Base-by-base conservation (phyloP, 2,329 filamentous ascomycete genomes). In the Metarhizium album region DNA sequence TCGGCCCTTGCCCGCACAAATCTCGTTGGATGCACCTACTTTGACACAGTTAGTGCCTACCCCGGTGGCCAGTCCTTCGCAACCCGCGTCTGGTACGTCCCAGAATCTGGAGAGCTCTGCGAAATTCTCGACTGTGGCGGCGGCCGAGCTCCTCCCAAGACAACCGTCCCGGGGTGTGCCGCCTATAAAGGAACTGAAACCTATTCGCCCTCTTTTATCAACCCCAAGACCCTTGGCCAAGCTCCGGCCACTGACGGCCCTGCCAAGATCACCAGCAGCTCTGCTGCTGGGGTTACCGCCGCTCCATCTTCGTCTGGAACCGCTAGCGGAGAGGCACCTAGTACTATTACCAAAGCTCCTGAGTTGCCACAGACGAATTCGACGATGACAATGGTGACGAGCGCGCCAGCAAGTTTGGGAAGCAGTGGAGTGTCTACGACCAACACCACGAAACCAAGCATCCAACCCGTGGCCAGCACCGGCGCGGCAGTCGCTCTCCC, bases 71-170 rank as follows among this genome's bases (percentile, higher is more conserved):
- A 59, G 23, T 58, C 60, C 53, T 74, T 73, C 57, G 70, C 71
- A 42, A 75, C 71, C 50, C 53, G 74, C 45, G 64, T 80, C 59
- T 85, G 73, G 71, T 84, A 79, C 64, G 75, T 83, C 49, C 81
- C 80, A 2, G 79, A 67, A 57, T 79, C 75, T 18, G 80, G 81
- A 61, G 81, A 85, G 69, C 70, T 85, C 61, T 86, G 83, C 73
- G 70, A 71, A 11, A 61, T 79, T 54, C 72, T 82, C 57, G 82
- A 86, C 74, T 86, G 83, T 65, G 82, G 83, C 52, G 83, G 83
- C 56, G 83, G 82, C 50, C 73, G 76, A 45, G 83, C 81, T 8
- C 79, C 82, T 3, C 76, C 80, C 53, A 84, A 80, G 70, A 79
- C 76, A 16, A 75, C 73, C 24, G 75, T 81, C 22, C 82, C 82